Base-by-base conservation (phyloP, 1,139 yeast genomes). In the Pichia sp. region DNA sequence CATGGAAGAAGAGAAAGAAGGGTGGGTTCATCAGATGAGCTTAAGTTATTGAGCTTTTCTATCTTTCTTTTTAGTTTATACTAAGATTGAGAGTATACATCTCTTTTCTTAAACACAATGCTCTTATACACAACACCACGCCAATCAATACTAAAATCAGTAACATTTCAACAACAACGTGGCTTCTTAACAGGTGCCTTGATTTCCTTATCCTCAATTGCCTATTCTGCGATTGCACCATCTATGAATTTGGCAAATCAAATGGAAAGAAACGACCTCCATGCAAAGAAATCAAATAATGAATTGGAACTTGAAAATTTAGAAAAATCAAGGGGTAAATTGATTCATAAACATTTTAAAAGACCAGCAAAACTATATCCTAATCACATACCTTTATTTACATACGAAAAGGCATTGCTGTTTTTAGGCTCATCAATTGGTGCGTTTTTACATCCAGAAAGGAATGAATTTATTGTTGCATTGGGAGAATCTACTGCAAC, bases 401-500 rank as follows among this genome's bases (percentile, higher is more conserved):
- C 61, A 1, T 63, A 72, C 42, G 97, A 91, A 57, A 75, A 83
- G 50, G 49, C 70, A 1, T 60, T 83, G 35, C 66, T 91, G 65
- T 76, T 85, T 47, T 62, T 72, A 0, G 83, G 91, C 1, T 82
- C 95, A 6, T 88, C 95, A 1, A 57, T 84, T n/a, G 93, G 91
- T 15, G 83, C 96, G 0, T 80, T 74, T 51, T 67, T 78, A 45
- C 93, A 88, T 56, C 98, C 97, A 1, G 87, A 81, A 54, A 60
- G 83, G 38, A 80, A 80, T 44, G 87, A 82, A 54, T 72, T 79
- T 52, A 84, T 91, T 46, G 96, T 93, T n/a, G 94, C 91, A 20
- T 73, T 91, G 47, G 98, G 98, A 1, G 99, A 91, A 60, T 78
- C 91, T 15, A 83, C 96, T 0, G 96, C 96, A 4, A 68, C 84